Base-by-base conservation (phyloP, 768 basidiomycete species). In the Favolaschia claudopus region DNA sequence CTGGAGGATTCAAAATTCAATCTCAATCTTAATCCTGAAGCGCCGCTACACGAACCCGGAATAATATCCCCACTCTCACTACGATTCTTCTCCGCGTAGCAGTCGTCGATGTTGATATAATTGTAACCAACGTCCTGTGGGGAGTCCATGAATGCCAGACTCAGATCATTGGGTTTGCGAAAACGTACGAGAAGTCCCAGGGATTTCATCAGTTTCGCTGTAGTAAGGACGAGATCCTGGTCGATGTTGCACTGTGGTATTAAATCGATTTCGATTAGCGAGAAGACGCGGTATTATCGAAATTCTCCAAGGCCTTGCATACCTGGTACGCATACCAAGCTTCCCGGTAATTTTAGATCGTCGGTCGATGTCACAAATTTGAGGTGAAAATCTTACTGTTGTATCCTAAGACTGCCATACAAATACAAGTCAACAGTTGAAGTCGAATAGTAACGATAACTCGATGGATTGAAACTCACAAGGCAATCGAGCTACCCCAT, bases 61-160 rank as follows among this genome's bases (percentile, higher is more conserved):
- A 85, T 73, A n/a, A 89, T 81, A 62, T 84, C 75, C 4, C 88
- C 86, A 19, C 59, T 66, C 1, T 76, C 70, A 43, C 73, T 83
- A 12, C 87, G 77, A 46, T 81, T 76, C 61, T 79, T 85, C 71
- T 86, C 83, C 0, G 87, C 79, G 54, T 83, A 89, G 63, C 87
- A 89, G 63, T 89, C 87, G 60, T 89, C 87, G 47, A 89, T 75
- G 64, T 88, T 88, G 63, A 89, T 74, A 57, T 82, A 78, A 42
- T 79, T 74, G 56, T 89, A 89, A 6, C 87, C 87, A 32, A 76
- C 83, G 46, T 77, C 83, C 85, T 88, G 45, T 2, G 43, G n/a
- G 44, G 4, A n/a, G 8, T 17, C 3, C n/a, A n/a, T n/a, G n/a
- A n/a, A n/a, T n/a, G n/a, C n/a, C n/a, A n/a, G n/a, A n/a, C n/a